Percentiles rank a stretch among this genome's conserved stretches.
phyloP scores from a whole-genome alignment of 208 protist species.

The Angomonas ambiguus region DNA sequence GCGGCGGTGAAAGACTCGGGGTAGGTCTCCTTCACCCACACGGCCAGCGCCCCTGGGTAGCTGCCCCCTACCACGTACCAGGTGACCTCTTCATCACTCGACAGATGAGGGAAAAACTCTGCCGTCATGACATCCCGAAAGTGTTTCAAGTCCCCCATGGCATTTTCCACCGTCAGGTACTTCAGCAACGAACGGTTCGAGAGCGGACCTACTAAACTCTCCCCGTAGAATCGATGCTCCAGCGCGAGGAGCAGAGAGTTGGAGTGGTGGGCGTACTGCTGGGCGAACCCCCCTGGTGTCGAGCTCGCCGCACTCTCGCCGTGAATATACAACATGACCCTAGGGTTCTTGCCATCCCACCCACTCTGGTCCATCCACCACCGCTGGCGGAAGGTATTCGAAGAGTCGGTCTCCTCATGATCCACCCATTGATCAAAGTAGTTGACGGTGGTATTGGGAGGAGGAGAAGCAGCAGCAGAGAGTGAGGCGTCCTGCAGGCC shows the following conservation, averaged over 20 bases:
- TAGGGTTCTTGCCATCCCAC: slow-evolving; percentile 8
- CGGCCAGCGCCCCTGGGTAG: slow-evolving; percentile 38
- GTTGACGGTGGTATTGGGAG: slow-evolving; percentile 16
- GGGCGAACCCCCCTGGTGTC: slow-evolving; percentile 21
- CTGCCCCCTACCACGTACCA: slow-evolving; percentile 45
- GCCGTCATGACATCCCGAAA: slow-evolving; percentile 24
- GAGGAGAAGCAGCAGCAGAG: neutral
- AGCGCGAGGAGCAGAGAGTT: slow-evolving; percentile 28
- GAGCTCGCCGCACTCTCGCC: slow-evolving; percentile 25
- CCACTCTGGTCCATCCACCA: slow-evolving; percentile 27
- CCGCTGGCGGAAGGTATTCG: slow-evolving; percentile 32
- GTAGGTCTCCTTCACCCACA: slow-evolving; percentile 31
- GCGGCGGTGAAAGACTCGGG: slow-evolving; percentile 34
- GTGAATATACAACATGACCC: slow-evolving; percentile 28
- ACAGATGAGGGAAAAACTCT: slow-evolving; percentile 12
- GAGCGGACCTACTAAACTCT: slow-evolving; percentile 31
- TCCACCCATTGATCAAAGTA: slow-evolving; percentile 26
- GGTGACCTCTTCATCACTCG: neutral
- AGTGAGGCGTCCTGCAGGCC: neutral
- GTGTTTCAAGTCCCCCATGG: slow-evolving; percentile 27
- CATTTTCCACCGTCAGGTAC: slow-evolving; percentile 37
- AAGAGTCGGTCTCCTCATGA: slow-evolving; percentile 16
- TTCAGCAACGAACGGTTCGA: slow-evolving; percentile 19
- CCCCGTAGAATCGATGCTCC: slow-evolving; percentile 62
- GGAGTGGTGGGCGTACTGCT: slow-evolving; percentile 14